Evolutionary conservation across 768 basidiomycete genomes (phyloP), one percentile per base, ranked within the genome.

Genomic region (Leccinum disarticulatum): DNA sequence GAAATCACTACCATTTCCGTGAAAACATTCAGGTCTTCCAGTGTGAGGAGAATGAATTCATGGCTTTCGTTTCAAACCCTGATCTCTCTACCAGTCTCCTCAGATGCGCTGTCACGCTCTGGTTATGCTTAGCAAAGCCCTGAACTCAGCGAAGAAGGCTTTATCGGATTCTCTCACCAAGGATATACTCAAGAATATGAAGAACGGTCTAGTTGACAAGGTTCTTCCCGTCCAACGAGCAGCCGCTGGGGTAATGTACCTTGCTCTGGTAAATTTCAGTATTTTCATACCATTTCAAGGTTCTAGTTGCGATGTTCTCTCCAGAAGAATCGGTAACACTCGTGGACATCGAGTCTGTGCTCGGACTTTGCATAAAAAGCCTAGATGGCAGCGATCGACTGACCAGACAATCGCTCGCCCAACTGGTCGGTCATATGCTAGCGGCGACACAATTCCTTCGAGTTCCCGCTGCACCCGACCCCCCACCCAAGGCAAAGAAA

Each of bases 181-280:
- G 69, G 97, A 99, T 66, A 82, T 95, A 50, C 68, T 91, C 55
- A 98, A 96, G 74, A 87, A 91, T 62, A 87, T 90, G 78, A 87
- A 83, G 66, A 79, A 81, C 38, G 85, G 83, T 1, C 76, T 98
- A 1, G 79, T 79, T 0, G 96, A 98, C 73, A 95, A 93, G 74
- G 86, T 88, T 7, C 77, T 93, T 4, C 83, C 93, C 6, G 83
- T 98, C 17, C 93, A 97, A 69, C 85, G 95, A 25, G 93, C 85
- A 2, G 87, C 88, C 8, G 83, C 93, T 27, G 86, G 91, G 66
- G 94, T 93, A 30, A 66, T 58, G 77, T 54, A 11, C 50, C 8
- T 55, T 63, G 11, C 31, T 52, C n/a, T 28, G 35, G 19, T 36
- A 43, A 33, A 57, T 55, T 17, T 52, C 61, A 7, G 43, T 36